These are phyloP conservation scores for Lantana camara DNA, from an alignment of 257 asterid species.

Conservation along the genomic window DNA sequence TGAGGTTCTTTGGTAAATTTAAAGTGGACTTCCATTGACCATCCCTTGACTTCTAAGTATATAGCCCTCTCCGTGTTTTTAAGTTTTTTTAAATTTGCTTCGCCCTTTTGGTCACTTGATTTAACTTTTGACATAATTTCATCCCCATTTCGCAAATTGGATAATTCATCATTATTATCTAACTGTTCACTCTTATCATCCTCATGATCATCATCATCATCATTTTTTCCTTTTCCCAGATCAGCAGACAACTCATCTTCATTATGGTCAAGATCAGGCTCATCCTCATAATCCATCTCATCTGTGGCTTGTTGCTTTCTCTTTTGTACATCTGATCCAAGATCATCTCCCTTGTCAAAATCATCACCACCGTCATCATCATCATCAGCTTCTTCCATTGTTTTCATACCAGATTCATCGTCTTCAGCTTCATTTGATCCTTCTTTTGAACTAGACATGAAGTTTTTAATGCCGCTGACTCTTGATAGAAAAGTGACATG, in stretches of 20 bases:
- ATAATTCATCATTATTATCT: constrained; percentile 35
- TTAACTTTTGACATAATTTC: constrained; percentile 39
- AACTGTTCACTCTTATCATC: constrained; percentile 41
- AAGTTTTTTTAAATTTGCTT: constrained; percentile 2
- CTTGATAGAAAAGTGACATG: constrained; percentile 55
- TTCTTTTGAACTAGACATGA: constrained; percentile 35
- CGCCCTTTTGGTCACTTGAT: constrained; percentile 34
- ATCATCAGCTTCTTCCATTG: constrained; percentile 37
- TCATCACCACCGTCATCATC: constrained; percentile 58
- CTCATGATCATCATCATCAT: constrained; percentile 32
- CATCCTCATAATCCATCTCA: constrained; percentile 85
- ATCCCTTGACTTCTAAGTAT: constrained; percentile 44
- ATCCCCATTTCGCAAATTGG: constrained; percentile 32
- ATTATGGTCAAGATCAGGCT: constrained; percentile 45
- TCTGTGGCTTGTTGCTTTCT: constrained; percentile 67
- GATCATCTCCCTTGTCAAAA: constrained; percentile 66
- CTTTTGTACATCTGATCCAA: constrained; percentile 64
- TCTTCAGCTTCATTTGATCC: constrained; percentile 45
- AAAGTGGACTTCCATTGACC: constrained; percentile 57
- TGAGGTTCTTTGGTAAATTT: constrained; percentile 70
- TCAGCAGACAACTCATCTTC: constrained; percentile 40
- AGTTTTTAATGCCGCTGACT: constrained; percentile 59
- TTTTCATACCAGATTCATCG: constrained; percentile 38
- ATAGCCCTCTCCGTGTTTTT: constrained; percentile 37
- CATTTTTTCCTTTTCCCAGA: constrained; percentile 28